phyloP scores from a whole-genome alignment of 192 early-diverging fungal genomes.

The Allomyces macrogynus region DNA sequence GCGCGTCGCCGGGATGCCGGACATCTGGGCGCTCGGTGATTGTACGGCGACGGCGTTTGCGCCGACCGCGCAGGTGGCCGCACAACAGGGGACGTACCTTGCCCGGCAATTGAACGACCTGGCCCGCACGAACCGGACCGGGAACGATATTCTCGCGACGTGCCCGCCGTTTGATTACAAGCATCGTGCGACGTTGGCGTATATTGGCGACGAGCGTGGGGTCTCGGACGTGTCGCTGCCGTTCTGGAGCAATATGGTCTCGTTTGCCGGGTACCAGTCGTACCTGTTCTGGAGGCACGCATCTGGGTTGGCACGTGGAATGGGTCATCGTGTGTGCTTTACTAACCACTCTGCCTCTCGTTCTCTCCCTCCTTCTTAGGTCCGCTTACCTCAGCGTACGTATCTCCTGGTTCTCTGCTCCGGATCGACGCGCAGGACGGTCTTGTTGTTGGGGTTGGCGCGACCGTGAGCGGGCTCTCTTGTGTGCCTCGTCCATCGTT shows the following conservation, averaged over 20 bases:
- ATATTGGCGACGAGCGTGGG: conserved; percentile 83
- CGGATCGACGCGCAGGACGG: too few species aligned
- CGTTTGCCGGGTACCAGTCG: conserved; percentile 9
- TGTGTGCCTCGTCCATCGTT: too few species aligned
- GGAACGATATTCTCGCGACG: conserved; percentile 9
- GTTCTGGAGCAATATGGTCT: neutral
- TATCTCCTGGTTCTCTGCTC: too few species aligned
- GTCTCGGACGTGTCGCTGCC: conserved; percentile 44
- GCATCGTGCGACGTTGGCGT: conserved; percentile 70
- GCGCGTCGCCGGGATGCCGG: conserved; percentile 33
- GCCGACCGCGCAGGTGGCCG: conserved; percentile 71
- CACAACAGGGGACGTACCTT: conserved; percentile 72
- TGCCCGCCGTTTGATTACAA: conserved; percentile 60
- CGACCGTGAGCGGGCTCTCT: too few species aligned
- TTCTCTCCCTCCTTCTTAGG: too few species aligned
- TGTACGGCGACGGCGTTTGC: conserved; percentile 53
- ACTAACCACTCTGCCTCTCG: too few species aligned
- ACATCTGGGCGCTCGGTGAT: conserved; percentile 55
- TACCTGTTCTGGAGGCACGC: conserved; percentile 62
- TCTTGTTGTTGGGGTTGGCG: too few species aligned
- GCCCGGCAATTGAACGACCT: conserved; percentile 47
- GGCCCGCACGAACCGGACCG: conserved; percentile 20
- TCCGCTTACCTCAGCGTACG: too few species aligned
- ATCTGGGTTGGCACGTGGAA: conserved; percentile 9
- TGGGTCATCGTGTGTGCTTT: too few species aligned